A percentile compares a stretch with the other conserved stretches of the same genome.
These are phyloP conservation scores for Auriculariales sp. DNA, from an alignment of 768 basidiomycete species.

Conservation along the genomic window DNA sequence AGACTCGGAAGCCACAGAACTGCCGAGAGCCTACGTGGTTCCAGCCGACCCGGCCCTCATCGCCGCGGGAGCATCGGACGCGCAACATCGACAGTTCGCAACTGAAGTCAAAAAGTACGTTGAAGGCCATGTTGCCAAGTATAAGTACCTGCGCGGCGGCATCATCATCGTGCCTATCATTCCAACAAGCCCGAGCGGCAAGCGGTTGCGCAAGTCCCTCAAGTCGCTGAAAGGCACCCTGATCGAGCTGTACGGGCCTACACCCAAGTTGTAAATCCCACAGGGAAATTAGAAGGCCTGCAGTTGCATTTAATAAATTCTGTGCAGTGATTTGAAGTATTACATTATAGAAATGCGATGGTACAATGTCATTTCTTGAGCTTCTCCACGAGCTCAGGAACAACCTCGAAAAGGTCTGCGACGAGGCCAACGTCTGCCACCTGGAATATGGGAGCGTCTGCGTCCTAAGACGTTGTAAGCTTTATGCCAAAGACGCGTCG, in stretches of 20 bases:
- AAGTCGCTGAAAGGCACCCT: neutral
- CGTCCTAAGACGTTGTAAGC: slow-evolving; percentile 55
- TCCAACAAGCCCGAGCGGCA: slow-evolving; percentile 7
- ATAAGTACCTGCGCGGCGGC: slow-evolving; percentile 10
- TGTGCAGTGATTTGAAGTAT: too few relatives aligned
- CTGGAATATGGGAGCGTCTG: slow-evolving; percentile 98
- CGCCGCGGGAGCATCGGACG: neutral
- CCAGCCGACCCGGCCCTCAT: neutral
- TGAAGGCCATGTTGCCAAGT: slow-evolving; percentile 6
- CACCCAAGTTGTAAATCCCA: neutral
- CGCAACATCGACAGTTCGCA: slow-evolving; percentile 1
- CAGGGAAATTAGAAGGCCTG: too few relatives aligned
- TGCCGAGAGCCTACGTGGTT: slow-evolving; percentile 10
- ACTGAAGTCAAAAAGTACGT: slow-evolving; percentile 6
- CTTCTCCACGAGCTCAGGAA: slow-evolving; percentile 84
- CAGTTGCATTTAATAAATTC: too few relatives aligned
- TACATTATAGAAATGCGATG: neutral
- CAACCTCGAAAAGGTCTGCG: slow-evolving; percentile 82
- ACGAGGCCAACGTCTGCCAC: slow-evolving; percentile 93
- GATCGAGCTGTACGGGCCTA: neutral
- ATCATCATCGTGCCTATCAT: slow-evolving; percentile 7
- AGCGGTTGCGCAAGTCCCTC: neutral
- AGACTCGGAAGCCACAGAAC: slow-evolving; percentile 11
- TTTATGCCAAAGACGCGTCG: neutral
- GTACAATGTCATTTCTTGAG: slow-evolving; percentile 43